Base-by-base conservation (phyloP, 768 basidiomycete species). In the Mycena maculata region DNA sequence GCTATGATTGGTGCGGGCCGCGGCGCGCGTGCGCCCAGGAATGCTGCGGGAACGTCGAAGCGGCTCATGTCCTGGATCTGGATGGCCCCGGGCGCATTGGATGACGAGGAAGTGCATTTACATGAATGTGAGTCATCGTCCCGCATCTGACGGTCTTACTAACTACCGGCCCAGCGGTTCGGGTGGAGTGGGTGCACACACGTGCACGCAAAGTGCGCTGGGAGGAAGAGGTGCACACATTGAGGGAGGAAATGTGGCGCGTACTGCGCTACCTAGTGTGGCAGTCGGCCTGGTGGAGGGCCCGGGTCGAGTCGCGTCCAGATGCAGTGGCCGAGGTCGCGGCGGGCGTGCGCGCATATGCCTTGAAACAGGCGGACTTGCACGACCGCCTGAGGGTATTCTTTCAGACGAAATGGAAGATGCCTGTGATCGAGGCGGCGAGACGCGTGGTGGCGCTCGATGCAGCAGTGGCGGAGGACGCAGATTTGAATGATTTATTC, bases 221-320 rank as follows among this genome's bases (percentile, higher is more conserved):
- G 71, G 39, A 25, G 2, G 71, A 72, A 44, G 70, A 72, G 63
- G 68, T 72, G 1, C 11, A 38, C n/a, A 31, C 70, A 23, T 41
- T 72, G 62, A 45, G 60, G 16, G 71, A 67, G 25, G 71, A 72
- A 50, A 70, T 71, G 63, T 33, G 59, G 11, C 20, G 60, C n/a
- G 44, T 63, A 1, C 12, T 61, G 60, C 20, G 60, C 13, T 52
- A 48, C 20, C 28, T 61, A 27, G 23, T 3, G 2, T 61, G 49
- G 48, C 36, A 42, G 16, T 28, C 23, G 60, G 25, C 23, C 6
- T 42, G 49, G 49, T 61, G 60, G 60, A 12, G 31, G 10, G 49
- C 18, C 15, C 48, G 27, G 27, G 38, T 28, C 9, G 59, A 2
- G 13, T 18, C 18, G 33, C 33, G 59, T 7, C 1, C 22, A 2